Percentiles rank a stretch among this genome's conserved stretches.
phyloP scores from a whole-genome alignment of 2,329 filamentous ascomycete species.

The Tolypocladium tropicale region DNA sequence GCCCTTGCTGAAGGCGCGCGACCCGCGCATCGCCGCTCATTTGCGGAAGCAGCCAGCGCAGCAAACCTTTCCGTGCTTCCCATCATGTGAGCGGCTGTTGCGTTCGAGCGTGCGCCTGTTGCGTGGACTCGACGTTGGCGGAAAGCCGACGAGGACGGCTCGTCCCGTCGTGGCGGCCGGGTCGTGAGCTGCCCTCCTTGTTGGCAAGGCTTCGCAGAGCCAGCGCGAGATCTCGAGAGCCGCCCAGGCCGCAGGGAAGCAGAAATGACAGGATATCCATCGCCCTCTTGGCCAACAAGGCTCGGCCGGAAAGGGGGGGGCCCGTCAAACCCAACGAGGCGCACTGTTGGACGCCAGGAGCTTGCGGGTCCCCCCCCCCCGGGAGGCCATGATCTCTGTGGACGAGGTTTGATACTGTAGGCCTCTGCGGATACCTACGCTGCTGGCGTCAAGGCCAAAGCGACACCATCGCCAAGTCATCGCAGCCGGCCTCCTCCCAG shows the following conservation, averaged over 20 bases:
- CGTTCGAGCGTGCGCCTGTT: neutral
- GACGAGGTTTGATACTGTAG: neutral
- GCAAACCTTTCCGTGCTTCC: neutral
- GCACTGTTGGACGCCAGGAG: neutral
- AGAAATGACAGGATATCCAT: neutral
- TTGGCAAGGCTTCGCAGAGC: neutral
- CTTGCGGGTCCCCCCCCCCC: neutral
- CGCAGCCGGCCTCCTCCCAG: neutral
- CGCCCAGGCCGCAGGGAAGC: neutral
- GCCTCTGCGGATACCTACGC: neutral
- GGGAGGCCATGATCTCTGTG: no score
- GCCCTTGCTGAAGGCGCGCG: neutral
- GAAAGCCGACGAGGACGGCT: neutral
- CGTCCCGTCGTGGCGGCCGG: neutral
- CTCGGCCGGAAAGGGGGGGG: neutral
- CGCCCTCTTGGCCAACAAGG: neutral
- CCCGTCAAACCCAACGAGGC: neutral
- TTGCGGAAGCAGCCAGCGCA: neutral
- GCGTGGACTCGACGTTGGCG: neutral
- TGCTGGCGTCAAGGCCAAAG: neutral
- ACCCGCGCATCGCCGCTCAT: neutral
- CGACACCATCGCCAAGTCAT: neutral
- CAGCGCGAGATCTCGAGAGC: neutral
- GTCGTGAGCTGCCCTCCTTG: neutral
- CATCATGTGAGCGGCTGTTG: neutral